Evolutionary conservation across 495 filamentous ascomycete species (phyloP).

Genomic region (Tirmania nivea): DNA sequence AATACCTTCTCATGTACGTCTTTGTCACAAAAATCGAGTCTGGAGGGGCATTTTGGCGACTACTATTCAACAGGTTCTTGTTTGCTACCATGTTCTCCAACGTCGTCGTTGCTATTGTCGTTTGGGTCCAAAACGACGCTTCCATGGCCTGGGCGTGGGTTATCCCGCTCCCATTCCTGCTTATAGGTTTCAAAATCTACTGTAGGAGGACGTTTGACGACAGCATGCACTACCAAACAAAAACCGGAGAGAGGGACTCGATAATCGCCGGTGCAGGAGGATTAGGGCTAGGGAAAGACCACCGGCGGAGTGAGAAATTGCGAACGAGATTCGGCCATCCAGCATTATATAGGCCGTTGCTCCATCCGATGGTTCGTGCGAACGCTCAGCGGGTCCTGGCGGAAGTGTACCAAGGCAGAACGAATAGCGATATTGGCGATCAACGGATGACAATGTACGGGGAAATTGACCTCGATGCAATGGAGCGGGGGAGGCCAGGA

Average conservation of each 20-base stretch:
- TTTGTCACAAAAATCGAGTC: conserved; percentile 93
- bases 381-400: conserved; percentile 65
- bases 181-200: conserved; percentile 70
- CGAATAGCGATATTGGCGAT: conserved; percentile 25
- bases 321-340: conserved; percentile 74
- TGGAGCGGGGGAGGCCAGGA: background rate
- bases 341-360: conserved; percentile 66
- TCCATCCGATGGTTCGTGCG: conserved; percentile 89
- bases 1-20: conserved; percentile 84
- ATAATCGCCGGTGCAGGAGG: conserved; percentile 2
- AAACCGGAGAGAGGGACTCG: conserved; percentile 12
- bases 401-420: conserved; percentile 57
- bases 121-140: conserved; percentile 34
- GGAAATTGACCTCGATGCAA: background rate
- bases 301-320: conserved; percentile 43
- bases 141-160: conserved; percentile 22
- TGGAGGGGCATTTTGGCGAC: conserved; percentile 80
- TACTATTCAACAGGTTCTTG: conserved; percentile 70
- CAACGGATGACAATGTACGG: background rate
- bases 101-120: conserved; percentile 49
- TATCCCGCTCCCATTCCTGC: conserved; percentile 55
- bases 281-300: conserved; percentile 23
- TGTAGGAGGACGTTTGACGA: conserved; percentile 57
- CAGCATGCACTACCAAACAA: conserved; percentile 53
- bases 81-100: conserved; percentile 67